Evolutionary conservation across 345 rosid genomes (phyloP).

Genomic region (Hirschfeldia incana): DNA sequence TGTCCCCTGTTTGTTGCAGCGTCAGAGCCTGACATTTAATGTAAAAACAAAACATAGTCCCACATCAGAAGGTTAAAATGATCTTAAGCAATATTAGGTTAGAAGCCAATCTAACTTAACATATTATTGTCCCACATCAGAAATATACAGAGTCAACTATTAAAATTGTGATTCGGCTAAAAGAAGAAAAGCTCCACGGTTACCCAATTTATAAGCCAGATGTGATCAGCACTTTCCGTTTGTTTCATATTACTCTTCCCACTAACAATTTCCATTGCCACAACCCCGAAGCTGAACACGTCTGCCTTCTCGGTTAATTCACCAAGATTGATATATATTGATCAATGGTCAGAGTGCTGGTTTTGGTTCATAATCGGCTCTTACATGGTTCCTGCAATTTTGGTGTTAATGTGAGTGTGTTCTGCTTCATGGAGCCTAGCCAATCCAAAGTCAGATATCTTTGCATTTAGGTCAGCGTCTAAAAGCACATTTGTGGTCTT

Average conservation of each 20-base stretch:
- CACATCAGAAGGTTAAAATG: no score
- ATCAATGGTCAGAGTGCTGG: not conserved
- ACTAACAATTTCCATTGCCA: slow-evolving; percentile 49
- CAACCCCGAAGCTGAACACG: slow-evolving; percentile 49
- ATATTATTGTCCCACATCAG: not conserved
- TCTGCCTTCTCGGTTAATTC: slow-evolving; percentile 50
- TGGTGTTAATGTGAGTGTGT: slow-evolving; percentile 55
- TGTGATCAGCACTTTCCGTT: not conserved
- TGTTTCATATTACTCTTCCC: slow-evolving; percentile 32
- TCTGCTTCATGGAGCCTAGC: slow-evolving; percentile 56
- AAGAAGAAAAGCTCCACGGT: not conserved
- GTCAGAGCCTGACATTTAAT: slow-evolving; percentile 24
- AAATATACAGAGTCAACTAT: not conserved
- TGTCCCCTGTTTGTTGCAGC: slow-evolving; percentile 29
- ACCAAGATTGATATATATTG: slow-evolving; percentile 7
- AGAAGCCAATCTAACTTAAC: not conserved
- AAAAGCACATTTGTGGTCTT: slow-evolving; percentile 32
- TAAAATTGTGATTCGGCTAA: not conserved
- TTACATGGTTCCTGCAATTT: slow-evolving; percentile 65
- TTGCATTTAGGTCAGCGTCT: slow-evolving; percentile 52
- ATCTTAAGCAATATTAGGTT: not conserved
- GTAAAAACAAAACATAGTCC: not conserved
- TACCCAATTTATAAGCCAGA: slow-evolving; percentile 52
- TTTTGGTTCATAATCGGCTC: not conserved
- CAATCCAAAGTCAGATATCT: slow-evolving; percentile 69